Conservation (phyloP, 306 rosid species). For the Dryas alaskensis region DNA sequence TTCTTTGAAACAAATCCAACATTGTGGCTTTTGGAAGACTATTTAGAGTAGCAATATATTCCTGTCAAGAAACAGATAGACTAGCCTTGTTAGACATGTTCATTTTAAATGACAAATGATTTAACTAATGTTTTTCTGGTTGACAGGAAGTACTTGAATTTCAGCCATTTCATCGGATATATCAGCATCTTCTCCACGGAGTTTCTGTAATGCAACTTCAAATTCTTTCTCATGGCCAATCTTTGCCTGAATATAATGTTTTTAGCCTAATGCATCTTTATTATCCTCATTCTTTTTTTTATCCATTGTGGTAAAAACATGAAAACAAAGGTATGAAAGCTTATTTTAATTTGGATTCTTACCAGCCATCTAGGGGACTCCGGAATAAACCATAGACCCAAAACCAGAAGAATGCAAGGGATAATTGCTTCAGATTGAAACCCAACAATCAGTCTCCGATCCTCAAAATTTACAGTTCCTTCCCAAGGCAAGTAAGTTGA, state of each 20-base stretch:
- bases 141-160: constrained; percentile 25
- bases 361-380: constrained; percentile 61
- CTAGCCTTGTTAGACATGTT: constrained; percentile 14
- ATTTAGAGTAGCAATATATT: constrained; percentile 26
- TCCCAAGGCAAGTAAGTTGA: background rate
- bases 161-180: constrained; percentile 29
- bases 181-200: constrained; percentile 41
- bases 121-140: background rate
- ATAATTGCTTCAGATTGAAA: constrained; percentile 50
- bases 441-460: constrained; percentile 9
- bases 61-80: constrained; percentile 19
- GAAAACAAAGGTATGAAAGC: background rate
- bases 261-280: background rate
- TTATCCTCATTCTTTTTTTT: background rate
- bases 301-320: background rate
- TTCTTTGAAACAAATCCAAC: constrained; percentile 38
- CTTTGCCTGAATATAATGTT: constrained; percentile 36
- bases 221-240: constrained; percentile 40
- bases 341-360: constrained; percentile 16
- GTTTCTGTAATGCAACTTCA: constrained; percentile 32
- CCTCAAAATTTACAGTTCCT: background rate
- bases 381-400: constrained; percentile 38
- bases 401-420: constrained; percentile 57
- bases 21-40: constrained; percentile 32
- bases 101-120: constrained; percentile 6